Base-by-base conservation (phyloP, 2,329 filamentous ascomycete genomes). In the Fusarium sp. region DNA sequence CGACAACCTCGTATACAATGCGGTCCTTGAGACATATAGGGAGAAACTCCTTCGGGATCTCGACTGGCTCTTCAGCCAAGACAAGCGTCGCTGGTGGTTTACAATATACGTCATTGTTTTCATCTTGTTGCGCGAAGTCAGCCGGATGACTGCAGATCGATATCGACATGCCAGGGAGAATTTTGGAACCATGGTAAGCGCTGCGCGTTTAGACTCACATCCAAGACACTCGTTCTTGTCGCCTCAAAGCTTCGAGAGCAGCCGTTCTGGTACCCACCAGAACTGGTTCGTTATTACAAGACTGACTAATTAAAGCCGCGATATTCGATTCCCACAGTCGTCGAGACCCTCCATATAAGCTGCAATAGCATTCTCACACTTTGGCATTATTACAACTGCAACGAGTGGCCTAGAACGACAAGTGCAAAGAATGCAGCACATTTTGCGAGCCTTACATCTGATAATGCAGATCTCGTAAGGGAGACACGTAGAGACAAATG, bases 371-470 rank as follows among this genome's bases (percentile, higher is more conserved):
- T 86, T 29, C 81, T 87, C 3, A 75, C 77, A 13, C 78, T 85
- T 56, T 87, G 85, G 85, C 83, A 85, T 51, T 87, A 86, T 69
- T 87, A 82, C 74, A 83, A 82, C 59, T 79, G 78, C 32, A 70
- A 78, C 25, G 24, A 54, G 8, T 77, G 75, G 75, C 75, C 77
- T 4, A 25, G 58, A 9, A 51, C 51, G 3, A 68, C 0, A 63
- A 74, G 42, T 8, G 61, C 73, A 9, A 70, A 73, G 6, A 66
- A 68, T 47, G 72, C 74, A 45, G 71, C 75, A 11, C 70, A 75
- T 4, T 71, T 82, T 60, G 72, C 65, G n/a, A 54, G 61, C 3
- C 71, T 84, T 25, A 66, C 70, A 0, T 54, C 74, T 0, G 68
- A 79, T 4, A 78, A 86, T 57, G 64, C 75, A 16, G 44, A 74